Conservation (phyloP, 1,284 basidiomycete genomes). For the Apiotrichum domesticum region DNA sequence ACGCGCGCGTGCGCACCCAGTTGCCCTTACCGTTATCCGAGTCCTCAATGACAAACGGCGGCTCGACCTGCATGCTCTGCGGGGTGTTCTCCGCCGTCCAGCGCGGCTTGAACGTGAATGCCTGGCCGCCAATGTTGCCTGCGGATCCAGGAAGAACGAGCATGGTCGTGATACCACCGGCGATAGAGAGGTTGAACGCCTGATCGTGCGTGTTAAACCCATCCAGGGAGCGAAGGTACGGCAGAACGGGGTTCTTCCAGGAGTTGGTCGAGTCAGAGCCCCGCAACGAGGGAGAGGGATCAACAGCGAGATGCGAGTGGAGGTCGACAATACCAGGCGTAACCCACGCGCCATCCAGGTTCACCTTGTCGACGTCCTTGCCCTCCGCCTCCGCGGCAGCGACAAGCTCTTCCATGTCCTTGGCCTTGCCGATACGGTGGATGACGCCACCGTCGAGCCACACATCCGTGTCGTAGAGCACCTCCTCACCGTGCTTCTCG, state of each 20-base stretch:
- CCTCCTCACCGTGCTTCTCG: constrained; percentile 55
- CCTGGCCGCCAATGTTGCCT: constrained; percentile 46
- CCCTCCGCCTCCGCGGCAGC: constrained; percentile 7
- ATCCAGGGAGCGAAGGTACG: constrained; percentile 51
- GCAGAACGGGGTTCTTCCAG: constrained; percentile 44
- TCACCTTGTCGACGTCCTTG: constrained; percentile 33
- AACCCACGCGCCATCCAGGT: constrained; percentile 50
- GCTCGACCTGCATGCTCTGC: constrained; percentile 47
- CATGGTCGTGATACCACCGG: constrained; percentile 52
- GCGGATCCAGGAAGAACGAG: constrained; percentile 50
- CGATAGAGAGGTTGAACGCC: constrained; percentile 48
- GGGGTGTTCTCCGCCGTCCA: constrained; percentile 46
- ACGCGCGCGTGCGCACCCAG: constrained; percentile 37
- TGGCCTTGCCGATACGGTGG: constrained; percentile 39
- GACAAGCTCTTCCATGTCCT: constrained; percentile 14
- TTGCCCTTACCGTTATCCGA: constrained; percentile 22
- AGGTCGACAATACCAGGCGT: constrained; percentile 62
- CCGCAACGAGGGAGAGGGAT: constrained; percentile 55
- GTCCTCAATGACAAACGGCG: constrained; percentile 39
- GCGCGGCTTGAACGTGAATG: constrained; percentile 52
- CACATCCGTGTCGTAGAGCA: constrained; percentile 52
- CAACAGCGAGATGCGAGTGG: constrained; percentile 71
- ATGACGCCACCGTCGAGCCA: constrained; percentile 50
- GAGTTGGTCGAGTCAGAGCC: constrained; percentile 51
- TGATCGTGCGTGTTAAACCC: constrained; percentile 53